Evolutionary conservation across 2,329 filamentous ascomycete species (phyloP), one percentile per base, ranked within the genome.

Genomic region (Zymoseptoria passerinii): DNA sequence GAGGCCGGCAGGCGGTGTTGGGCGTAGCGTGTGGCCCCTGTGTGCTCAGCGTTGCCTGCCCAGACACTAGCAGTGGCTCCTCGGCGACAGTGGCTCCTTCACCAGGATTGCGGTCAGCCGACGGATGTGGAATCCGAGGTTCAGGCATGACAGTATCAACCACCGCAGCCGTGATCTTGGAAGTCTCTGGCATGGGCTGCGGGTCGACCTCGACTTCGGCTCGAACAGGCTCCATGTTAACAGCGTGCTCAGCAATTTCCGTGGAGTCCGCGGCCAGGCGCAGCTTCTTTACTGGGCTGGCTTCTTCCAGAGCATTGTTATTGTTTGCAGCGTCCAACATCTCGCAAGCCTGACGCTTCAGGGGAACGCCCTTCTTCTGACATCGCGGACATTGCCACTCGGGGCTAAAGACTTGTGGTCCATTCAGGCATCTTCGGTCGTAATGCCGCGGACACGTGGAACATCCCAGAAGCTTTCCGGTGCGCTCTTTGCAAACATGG

Each of bases 351-450:
- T 54, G 56, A 10, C 27, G 50, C 27, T 53, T 28, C 13, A 27
- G 20, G 2, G 27, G n/a, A 5, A 49, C 53, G 44, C 52, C 50
- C 54, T 66, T 69, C 53, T 54, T 61, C 13, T 63, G 50, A 48
- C 68, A 70, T n/a, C 63, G 61, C 23, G 54, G 58, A 52, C 68
- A 71, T 50, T 65, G 66, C 68, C 68, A 71, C 20, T 55, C 44
- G 68, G 65, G 18, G 27, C 53, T 20, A n/a, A 29, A 29, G 13
- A 20, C 8, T 8, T 50, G 49, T n/a, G 23, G 50, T 28, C 28
- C 50, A 28, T 9, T n/a, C 19, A 55, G 56, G 35, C 60, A 64
- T 29, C 58, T 52, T 18, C 58, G 56, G 27, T 64, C 61, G 48
- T 64, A 64, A 10, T 57, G 55, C n/a, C 61, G 56, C 6, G 28